Base-by-base conservation (phyloP, 2,329 filamentous ascomycete genomes). In the Fusarium sp. region DNA sequence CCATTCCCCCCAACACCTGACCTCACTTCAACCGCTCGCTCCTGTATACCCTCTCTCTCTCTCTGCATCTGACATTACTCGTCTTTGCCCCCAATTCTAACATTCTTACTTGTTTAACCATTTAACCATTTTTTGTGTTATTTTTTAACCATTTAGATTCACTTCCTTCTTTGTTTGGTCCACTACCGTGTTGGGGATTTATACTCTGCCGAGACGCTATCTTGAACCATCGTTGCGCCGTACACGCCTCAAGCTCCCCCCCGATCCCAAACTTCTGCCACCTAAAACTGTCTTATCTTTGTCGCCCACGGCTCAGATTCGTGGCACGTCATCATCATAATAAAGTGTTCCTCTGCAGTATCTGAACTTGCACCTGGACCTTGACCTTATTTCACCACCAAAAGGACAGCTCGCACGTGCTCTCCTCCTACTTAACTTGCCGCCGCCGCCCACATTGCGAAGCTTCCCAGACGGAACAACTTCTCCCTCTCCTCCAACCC, bases 331-430 rank as follows among this genome's bases (percentile, higher is more conserved):
- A 71, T 18, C 42, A 16, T 63, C 42, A 38, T 22, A 40, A 57
- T 61, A 37, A 20, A 38, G 34, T 35, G 13, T 14, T 35, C 22
- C 16, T 47, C n/a, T 34, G 37, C 52, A 22, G 27, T 31, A 27
- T 42, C 34, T 64, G 31, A 52, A 54, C 34, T 50, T 54, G 31
- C 60, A 70, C 69, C 66, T 72, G 56, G 69, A 63, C 27, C 61
- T 74, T 64, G 20, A 56, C 59, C 35, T 73, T 38, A 35, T 31
- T 69, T 52, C 38, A 60, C 62, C 27, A 52, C 56, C 50, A 59
- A 63, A 54, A 73, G 65, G 72, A 72, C 72, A 75, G 62, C 66
- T 74, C 66, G 72, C 72, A 74, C 72, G 72, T 75, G 72, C 56
- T 72, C 57, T 47, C 56, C 62, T 62, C 45, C 47, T 57, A 63